phyloP scores from a whole-genome alignment of 495 filamentous ascomycete species.

The Aspergillus avenaceus region DNA sequence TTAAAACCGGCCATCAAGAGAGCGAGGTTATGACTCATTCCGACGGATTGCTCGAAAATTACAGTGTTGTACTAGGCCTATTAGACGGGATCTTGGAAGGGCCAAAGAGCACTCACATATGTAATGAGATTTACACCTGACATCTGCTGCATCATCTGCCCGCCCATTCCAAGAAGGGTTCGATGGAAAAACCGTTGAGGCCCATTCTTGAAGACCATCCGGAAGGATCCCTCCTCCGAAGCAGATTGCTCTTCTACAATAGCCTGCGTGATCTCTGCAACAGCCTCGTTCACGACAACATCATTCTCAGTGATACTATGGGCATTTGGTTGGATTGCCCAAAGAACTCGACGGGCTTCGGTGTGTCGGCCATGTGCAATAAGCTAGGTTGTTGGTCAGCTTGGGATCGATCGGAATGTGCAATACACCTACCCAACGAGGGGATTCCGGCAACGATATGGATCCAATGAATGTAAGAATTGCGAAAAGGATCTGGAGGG shows the following conservation, averaged over 20 bases:
- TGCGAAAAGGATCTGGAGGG: conserved; percentile 54
- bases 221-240: conserved; percentile 21
- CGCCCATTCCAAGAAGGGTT: conserved; percentile 33
- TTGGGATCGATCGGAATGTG: neutral
- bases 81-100: neutral
- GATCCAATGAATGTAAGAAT: conserved; percentile 44
- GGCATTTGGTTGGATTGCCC: conserved; percentile 29
- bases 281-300: conserved; percentile 21
- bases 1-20: conserved; percentile 45
- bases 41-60: conserved; percentile 33
- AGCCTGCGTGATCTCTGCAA: conserved; percentile 26
- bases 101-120: conserved; percentile 20
- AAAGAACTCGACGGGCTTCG: conserved; percentile 29
- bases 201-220: conserved; percentile 34
- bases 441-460: conserved; percentile 50
- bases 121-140: conserved; percentile 44
- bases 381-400: conserved; percentile 14
- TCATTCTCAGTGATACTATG: conserved; percentile 21
- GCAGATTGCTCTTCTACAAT: conserved; percentile 28
- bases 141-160: conserved; percentile 44
- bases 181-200: conserved; percentile 27
- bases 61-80: conserved; percentile 27
- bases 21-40: conserved; percentile 36
- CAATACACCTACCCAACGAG: conserved; percentile 38
- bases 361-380: conserved; percentile 28